Conservation (phyloP, 106 monocot genomes). For the Apostasia ramifera region DNA sequence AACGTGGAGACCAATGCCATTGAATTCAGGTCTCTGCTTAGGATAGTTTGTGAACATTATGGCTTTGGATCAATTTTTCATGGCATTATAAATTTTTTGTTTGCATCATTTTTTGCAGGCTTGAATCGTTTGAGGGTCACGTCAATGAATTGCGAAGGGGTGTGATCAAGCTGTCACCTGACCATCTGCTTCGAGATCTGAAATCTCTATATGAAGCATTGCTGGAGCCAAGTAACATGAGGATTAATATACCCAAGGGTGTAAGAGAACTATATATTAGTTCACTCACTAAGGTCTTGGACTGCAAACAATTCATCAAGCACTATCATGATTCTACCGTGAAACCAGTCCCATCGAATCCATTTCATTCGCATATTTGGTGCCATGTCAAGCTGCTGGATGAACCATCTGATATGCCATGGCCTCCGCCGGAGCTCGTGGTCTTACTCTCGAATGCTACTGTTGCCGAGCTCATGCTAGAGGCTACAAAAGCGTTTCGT, state of each 20-base stretch:
- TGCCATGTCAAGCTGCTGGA: conserved; percentile 38
- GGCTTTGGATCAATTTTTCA: not conserved
- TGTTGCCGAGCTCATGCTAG: conserved; percentile 45
- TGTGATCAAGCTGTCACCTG: conserved; percentile 14
- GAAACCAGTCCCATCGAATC: not conserved
- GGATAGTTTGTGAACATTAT: no score
- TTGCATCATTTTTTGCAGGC: conserved; percentile 20
- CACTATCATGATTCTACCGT: conserved; percentile 22
- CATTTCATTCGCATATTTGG: conserved; percentile 27
- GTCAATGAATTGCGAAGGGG: not conserved
- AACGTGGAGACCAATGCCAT: conserved; percentile 38
- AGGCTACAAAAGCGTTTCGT: conserved; percentile 51
- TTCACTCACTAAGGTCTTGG: conserved; percentile 44
- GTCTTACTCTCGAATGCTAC: conserved; percentile 37
- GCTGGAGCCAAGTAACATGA: conserved; percentile 59
- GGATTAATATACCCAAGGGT: conserved; percentile 25
- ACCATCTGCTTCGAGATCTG: conserved; percentile 45
- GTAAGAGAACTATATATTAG: conserved; percentile 2
- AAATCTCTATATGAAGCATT: conserved; percentile 51
- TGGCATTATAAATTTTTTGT: not conserved
- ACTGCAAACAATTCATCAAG: conserved; percentile 85
- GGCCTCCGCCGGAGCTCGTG: conserved; percentile 62
- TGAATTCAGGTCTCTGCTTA: conserved; percentile 51
- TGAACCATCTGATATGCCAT: conserved; percentile 21
- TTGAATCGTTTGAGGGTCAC: conserved; percentile 16